A percentile compares a stretch with the other conserved stretches of the same genome.
phyloP scores from a whole-genome alignment of 805 yeast species.

The Middelhovenomyces tepae region DNA sequence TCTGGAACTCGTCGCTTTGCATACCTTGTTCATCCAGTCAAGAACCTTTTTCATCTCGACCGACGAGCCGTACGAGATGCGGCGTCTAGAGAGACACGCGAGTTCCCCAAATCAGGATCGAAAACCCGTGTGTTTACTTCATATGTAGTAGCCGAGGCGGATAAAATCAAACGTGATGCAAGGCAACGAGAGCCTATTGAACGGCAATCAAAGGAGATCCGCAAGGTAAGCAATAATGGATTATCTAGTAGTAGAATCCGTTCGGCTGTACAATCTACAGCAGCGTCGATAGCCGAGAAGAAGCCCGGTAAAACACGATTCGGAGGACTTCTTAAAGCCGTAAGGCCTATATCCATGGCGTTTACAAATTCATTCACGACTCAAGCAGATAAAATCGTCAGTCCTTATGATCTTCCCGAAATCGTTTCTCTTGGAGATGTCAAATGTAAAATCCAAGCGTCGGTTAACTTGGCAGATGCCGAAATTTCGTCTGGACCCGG shows the following conservation, averaged over 20 bases:
- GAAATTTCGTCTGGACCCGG: constrained; percentile 34
- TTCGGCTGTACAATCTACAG: constrained; percentile 7
- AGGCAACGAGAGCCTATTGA: constrained; percentile 34
- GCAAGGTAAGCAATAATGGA: constrained; percentile 5
- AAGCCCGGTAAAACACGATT: constrained; percentile 24
- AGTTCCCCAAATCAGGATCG: constrained; percentile 28
- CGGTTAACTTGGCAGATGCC: constrained; percentile 37
- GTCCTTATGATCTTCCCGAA: constrained; percentile 53
- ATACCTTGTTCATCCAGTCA: constrained; percentile 26
- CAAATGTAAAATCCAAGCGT: constrained; percentile 41
- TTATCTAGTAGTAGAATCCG: constrained; percentile 3
- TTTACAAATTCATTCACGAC: constrained; percentile 16
- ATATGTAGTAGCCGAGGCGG: constrained; percentile 41
- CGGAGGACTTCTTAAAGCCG: constrained; percentile 32
- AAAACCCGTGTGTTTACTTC: constrained; percentile 36
- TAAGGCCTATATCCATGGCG: constrained; percentile 33
- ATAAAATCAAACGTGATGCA: constrained; percentile 44
- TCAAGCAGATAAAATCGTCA: constrained; percentile 37
- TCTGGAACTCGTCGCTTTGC: constrained; percentile 14
- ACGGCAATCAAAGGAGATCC: constrained; percentile 13
- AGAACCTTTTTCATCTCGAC: constrained; percentile 21
- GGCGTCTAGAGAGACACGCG: constrained; percentile 37
- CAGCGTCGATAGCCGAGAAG: constrained; percentile 8
- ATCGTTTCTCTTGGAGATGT: constrained; percentile 30
- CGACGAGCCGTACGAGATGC: constrained; percentile 29